Evolutionary conservation across 2,329 filamentous ascomycete species (phyloP), one percentile per base, ranked within the genome.

Genomic region (Lachnum nothofagi): DNA sequence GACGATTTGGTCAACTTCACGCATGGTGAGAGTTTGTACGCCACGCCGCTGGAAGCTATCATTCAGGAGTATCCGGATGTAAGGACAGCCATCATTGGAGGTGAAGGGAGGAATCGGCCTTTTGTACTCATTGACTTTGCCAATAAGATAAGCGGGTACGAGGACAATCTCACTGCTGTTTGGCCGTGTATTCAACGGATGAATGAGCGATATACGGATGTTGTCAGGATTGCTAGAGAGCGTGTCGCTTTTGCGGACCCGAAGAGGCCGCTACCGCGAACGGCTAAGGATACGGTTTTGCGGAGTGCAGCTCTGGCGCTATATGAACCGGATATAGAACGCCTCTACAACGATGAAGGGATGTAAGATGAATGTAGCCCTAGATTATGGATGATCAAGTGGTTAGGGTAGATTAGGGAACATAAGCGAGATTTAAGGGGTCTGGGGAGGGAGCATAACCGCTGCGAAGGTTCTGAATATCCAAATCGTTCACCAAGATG

Each of bases 201-300:
- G 4, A 68, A 68, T 46, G 14, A 24, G 1, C 39, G 44, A 5
- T 58, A 55, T 41, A 59, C 61, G 1, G 51, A 56, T 4, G 59
- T 66, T 53, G 65, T 59, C 1, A 53, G 59, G 20, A 53, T 68
- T 6, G 17, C 48, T 1, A 59, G 60, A 43, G 47, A 47, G 1
- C 53, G 57, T 33, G 63, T 70, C 10, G 23, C 59, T 1, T 62
- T 70, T n/a, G 57, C 62, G 0, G 46, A 54, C 9, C 38, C 59
- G 0, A 56, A 53, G 0, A 67, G 65, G 54, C 66, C 67, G 1
- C 59, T 70, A 43, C 53, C 58, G 1, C 60, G 65, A 24, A 59
- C 66, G 5, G 57, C 55, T 0, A 70, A 70, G 44, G 67, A 67
- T 1, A 69, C 66, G 1, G 49, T 68, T 2, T 64, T 67, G 46